These are phyloP conservation scores for Dictyostelium discoideum DNA, from an alignment of 78 protist genomes.

Conservation along the genomic window DNA sequence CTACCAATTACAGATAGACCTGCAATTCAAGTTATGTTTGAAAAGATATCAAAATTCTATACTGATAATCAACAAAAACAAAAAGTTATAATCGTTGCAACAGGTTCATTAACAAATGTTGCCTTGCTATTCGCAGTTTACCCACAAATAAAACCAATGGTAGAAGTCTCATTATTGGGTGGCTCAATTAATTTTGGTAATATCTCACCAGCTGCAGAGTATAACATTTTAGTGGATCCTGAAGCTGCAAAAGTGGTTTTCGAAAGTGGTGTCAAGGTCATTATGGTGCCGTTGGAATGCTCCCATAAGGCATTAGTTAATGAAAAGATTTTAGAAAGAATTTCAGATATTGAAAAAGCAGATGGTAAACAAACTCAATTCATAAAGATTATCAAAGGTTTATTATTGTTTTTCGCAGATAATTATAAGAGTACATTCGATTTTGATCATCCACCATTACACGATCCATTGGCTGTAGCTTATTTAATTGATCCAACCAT, in stretches of 20 bases:
- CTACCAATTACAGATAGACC: slow-evolving; percentile 22
- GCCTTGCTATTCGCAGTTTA: slow-evolving; percentile 82
- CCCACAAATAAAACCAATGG: slow-evolving; percentile 84
- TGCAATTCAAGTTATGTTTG: slow-evolving; percentile 39
- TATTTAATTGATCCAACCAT: slow-evolving; percentile 84
- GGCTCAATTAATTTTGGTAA: slow-evolving; percentile 89
- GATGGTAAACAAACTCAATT: slow-evolving; percentile 8
- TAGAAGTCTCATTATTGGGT: slow-evolving; percentile 87
- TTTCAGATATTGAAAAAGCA: slow-evolving; percentile 27
- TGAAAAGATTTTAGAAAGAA: slow-evolving; percentile 23
- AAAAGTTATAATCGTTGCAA: slow-evolving; percentile 82
- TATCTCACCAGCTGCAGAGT: slow-evolving; percentile 89
- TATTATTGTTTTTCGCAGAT: slow-evolving; percentile 84
- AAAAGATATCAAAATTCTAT: neutral
- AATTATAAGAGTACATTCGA: slow-evolving; percentile 80
- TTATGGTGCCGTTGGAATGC: slow-evolving; percentile 94
- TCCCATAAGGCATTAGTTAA: slow-evolving; percentile 83
- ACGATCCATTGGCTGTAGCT: slow-evolving; percentile 94
- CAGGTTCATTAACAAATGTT: slow-evolving; percentile 91
- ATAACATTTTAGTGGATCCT: slow-evolving; percentile 85
- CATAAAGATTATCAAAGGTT: slow-evolving; percentile 37
- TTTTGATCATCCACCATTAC: slow-evolving; percentile 88
- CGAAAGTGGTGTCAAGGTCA: slow-evolving; percentile 80
- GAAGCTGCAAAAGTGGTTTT: slow-evolving; percentile 90
- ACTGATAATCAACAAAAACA: neutral